Evolutionary conservation across 257 asterid genomes (phyloP), one percentile per base, ranked within the genome.

Genomic region (Przewalskia tangutica): DNA sequence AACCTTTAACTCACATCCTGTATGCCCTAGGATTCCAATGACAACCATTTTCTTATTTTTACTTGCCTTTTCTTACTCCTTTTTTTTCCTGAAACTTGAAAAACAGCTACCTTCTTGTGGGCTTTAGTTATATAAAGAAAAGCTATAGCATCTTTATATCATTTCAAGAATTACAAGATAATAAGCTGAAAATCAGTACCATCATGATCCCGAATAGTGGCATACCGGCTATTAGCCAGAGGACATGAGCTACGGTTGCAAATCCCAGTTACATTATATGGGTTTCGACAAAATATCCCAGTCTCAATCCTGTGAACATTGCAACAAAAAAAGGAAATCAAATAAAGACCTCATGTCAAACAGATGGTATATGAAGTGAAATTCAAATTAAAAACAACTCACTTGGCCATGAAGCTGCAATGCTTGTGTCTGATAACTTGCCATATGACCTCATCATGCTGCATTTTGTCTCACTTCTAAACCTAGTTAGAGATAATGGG

Each of bases 171-270:
- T 93, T 23, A 27, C 17, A 51, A 51, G 55, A 11, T 3, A 51
- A 51, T 11, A 51, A 11, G 16, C 17, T 12, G 17, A 14, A 51
- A 51, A 51, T 51, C 55, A 51, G 32, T 27, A 27, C 32, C 32
- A 27, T 27, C 32, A 27, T 27, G 32, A 27, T 27, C 32, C 32
- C 32, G 32, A 27, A 27, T 27, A 27, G 99, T 94, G 80, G 97
- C 98, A 64, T 96, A 96, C 85, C 99, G 97, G 83, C 99, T 96
- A 83, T 96, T 96, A 7, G 99, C 98, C 4, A 96, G 93, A 82
- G 98, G 99, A 85, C 98, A 96, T 11, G 99, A 96, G 90, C 98
- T 94, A 89, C 98, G 96, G 60, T 93, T 93, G 86, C 99, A 96
- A 68, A 91, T 84, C 32, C 99, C 99, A 46, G 99, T 95, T 32